Conservation (phyloP, 202 grass and related monocot species). For the Carex sylvatica region DNA sequence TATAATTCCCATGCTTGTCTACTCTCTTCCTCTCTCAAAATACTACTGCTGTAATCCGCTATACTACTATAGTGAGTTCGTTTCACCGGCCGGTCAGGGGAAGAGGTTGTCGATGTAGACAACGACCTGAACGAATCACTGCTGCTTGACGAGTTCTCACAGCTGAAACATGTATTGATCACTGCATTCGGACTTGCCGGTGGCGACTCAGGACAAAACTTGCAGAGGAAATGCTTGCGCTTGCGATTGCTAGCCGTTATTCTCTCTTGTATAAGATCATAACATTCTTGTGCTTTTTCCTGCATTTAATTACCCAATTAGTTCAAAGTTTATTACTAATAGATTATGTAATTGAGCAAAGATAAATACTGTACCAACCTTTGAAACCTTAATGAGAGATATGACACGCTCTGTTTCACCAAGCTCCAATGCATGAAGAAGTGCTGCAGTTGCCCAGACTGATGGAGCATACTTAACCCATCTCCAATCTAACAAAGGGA, state of each 20-base stretch:
- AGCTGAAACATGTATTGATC: constrained; percentile 6
- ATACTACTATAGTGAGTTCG: neutral
- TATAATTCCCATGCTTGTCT: constrained; percentile 6
- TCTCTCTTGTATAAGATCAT: constrained; percentile 6
- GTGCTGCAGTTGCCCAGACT: constrained; percentile 18
- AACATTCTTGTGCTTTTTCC: constrained; percentile 21
- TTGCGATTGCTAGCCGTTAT: constrained; percentile 10
- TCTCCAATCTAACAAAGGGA: constrained; percentile 22
- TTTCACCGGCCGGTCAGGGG: neutral
- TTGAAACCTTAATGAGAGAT: constrained; percentile 26
- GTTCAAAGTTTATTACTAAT: neutral
- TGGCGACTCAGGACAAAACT: neutral
- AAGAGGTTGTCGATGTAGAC: neutral
- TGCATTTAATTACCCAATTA: neutral
- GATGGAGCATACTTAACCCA: constrained; percentile 29
- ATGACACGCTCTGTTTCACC: constrained; percentile 1
- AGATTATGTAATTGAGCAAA: neutral
- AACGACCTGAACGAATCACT: neutral
- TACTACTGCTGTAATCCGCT: neutral
- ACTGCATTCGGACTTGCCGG: neutral
- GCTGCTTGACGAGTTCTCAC: neutral
- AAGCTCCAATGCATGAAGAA: constrained; percentile 9
- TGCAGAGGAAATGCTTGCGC: neutral
- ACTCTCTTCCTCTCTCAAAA: constrained; percentile 26
- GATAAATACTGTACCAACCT: neutral